Evolutionary conservation across 2,329 filamentous ascomycete genomes (phyloP).

Genomic region (Penicillium sclerotigenum): DNA sequence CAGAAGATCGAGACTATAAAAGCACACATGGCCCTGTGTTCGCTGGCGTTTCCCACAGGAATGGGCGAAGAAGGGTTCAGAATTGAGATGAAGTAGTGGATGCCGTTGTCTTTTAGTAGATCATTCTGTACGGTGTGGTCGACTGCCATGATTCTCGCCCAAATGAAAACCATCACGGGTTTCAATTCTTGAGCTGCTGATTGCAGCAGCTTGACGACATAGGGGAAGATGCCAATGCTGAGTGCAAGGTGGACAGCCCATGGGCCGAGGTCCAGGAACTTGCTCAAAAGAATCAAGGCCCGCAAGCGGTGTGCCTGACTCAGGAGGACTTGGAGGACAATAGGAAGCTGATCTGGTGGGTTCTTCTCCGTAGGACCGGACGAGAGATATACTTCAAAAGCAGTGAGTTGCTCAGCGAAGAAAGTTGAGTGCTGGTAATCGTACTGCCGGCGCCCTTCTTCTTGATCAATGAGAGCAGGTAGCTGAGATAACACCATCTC

Average conservation of each 20-base stretch:
- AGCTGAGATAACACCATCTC: slow-evolving; percentile 92
- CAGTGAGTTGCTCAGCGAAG: slow-evolving; percentile 94
- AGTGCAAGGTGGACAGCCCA: slow-evolving; percentile 98
- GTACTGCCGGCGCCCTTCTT: slow-evolving; percentile 73
- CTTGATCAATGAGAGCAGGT: slow-evolving; percentile 72
- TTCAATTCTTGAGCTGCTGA: slow-evolving; percentile 93
- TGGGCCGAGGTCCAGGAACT: slow-evolving; percentile 90
- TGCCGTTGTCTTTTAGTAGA: slow-evolving; percentile 92
- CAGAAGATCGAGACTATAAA: slow-evolving; percentile 98
- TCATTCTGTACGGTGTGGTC: slow-evolving; percentile 92
- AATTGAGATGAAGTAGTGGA: slow-evolving; percentile 93
- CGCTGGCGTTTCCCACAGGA: slow-evolving; percentile 80
- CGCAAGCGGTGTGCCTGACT: slow-evolving; percentile 92
- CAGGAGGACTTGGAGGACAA: slow-evolving; percentile 90
- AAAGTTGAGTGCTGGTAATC: slow-evolving; percentile 94
- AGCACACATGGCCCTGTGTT: slow-evolving; percentile 98
- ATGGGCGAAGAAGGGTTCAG: slow-evolving; percentile 80
- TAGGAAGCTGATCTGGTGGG: slow-evolving; percentile 89
- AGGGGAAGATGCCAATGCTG: slow-evolving; percentile 97
- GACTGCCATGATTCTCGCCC: slow-evolving; percentile 92
- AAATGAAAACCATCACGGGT: slow-evolving; percentile 99
- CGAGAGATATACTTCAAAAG: slow-evolving; percentile 91
- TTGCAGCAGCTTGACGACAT: slow-evolving; percentile 94
- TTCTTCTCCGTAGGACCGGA: slow-evolving; percentile 80
- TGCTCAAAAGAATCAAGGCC: slow-evolving; percentile 84